phyloP scores from a whole-genome alignment of 345 rosid genomes.

The Psidium friedrichsthalianum region DNA sequence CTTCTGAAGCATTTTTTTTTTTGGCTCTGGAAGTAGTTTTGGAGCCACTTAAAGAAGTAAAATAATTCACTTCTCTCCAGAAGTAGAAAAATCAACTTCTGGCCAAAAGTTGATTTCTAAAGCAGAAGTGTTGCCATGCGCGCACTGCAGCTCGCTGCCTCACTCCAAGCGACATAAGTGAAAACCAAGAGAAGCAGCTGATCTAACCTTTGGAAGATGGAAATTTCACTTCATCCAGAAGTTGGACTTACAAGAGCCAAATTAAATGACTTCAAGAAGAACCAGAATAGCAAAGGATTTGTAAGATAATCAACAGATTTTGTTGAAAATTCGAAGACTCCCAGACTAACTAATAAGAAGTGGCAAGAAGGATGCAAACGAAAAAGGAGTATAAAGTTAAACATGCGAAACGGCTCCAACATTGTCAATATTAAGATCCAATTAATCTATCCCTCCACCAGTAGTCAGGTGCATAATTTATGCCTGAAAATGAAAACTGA shows the following conservation, averaged over 20 bases:
- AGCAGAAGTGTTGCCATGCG: no score
- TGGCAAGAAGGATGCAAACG: neutral
- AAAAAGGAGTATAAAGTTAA: neutral
- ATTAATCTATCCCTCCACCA: neutral
- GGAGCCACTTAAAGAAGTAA: no score
- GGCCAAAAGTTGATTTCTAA: no score
- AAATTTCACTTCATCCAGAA: neutral
- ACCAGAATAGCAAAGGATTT: neutral
- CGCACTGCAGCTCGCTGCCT: neutral
- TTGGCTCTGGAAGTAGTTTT: no score
- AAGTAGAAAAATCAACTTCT: no score
- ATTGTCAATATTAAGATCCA: neutral
- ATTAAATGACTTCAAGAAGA: neutral
- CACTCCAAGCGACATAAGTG: neutral
- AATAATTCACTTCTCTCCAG: no score
- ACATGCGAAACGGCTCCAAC: neutral
- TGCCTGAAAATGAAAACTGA: neutral
- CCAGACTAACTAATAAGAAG: neutral
- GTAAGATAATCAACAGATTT: neutral
- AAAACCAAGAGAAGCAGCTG: neutral
- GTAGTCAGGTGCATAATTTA: neutral
- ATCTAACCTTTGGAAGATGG: neutral
- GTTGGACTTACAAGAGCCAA: neutral
- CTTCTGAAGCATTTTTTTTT: no score
- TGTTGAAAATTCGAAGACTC: neutral